phyloP scores from a whole-genome alignment of 108 stramenopile species.

The Nitzschia sp. region DNA sequence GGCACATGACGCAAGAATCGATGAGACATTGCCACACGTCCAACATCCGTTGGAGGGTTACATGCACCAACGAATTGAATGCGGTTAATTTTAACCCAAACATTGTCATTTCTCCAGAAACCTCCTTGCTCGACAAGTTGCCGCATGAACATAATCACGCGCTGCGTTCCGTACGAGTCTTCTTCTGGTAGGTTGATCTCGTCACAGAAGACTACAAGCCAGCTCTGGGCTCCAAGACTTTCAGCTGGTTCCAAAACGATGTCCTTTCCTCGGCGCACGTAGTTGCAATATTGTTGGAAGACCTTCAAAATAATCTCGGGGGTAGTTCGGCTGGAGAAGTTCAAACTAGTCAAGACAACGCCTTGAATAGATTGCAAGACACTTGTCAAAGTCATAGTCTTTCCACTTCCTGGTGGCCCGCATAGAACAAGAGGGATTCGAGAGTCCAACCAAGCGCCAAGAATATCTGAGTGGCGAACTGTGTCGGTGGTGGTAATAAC shows the following conservation, averaged over 20 bases:
- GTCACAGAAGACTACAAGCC: constrained; percentile 98
- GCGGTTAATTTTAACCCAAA: constrained; percentile 90
- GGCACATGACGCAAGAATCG: constrained; percentile 97
- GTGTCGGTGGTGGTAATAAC: constrained; percentile 98
- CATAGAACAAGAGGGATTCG: constrained; percentile 92
- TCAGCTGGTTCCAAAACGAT: constrained; percentile 78
- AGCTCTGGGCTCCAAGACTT: constrained; percentile 71
- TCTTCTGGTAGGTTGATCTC: constrained; percentile 97
- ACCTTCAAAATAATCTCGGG: constrained; percentile 94
- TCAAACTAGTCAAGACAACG: constrained; percentile 88
- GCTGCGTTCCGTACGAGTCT: constrained; percentile 96
- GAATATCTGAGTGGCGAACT: constrained; percentile 89
- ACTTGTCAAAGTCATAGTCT: constrained; percentile 95
- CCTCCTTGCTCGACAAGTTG: constrained; percentile 97
- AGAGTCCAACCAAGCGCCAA: constrained; percentile 91
- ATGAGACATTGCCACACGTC: constrained; percentile 86
- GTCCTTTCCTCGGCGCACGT: constrained; percentile 86
- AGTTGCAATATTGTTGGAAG: constrained; percentile 92
- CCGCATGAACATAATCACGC: constrained; percentile 96
- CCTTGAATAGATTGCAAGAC: constrained; percentile 91
- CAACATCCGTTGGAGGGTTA: constrained; percentile 98
- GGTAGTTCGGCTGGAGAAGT: constrained; percentile 95
- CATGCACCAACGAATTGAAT: constrained; percentile 98
- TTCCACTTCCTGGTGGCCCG: constrained; percentile 97
- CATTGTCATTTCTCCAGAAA: constrained; percentile 94